These are phyloP conservation scores for Thinopyrum elongatum DNA, from an alignment of 176 grass and related monocot genomes.

Conservation along the genomic window DNA sequence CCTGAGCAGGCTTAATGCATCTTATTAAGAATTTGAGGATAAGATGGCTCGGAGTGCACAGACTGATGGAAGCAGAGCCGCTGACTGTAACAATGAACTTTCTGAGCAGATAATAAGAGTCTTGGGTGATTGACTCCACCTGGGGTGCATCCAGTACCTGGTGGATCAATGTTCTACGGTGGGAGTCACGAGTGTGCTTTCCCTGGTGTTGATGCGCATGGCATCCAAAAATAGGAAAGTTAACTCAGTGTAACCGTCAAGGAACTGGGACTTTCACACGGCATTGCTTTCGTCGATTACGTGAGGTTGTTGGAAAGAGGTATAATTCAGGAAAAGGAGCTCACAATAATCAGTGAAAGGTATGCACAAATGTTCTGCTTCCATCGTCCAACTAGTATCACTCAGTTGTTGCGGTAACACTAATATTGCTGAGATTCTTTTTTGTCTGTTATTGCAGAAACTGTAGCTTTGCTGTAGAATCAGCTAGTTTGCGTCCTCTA, in stretches of 20 bases:
- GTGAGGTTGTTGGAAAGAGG: conserved; percentile 87
- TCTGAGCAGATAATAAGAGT: conserved; percentile 41
- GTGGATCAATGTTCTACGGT: conserved; percentile 83
- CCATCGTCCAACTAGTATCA: neutral
- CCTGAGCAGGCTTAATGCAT: conserved; percentile 84
- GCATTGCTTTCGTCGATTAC: conserved; percentile 63
- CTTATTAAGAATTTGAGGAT: conserved; percentile 94
- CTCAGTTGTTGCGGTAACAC: neutral
- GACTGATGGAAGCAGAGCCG: conserved; percentile 53
- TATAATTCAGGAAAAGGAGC: conserved; percentile 89
- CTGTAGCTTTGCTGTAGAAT: neutral
- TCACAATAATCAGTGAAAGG: conserved; percentile 92
- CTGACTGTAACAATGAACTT: conserved; percentile 45
- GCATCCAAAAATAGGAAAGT: conserved; percentile 93
- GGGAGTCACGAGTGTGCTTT: conserved; percentile 91
- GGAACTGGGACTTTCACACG: conserved; percentile 81
- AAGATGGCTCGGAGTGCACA: conserved; percentile 56
- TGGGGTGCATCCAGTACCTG: conserved; percentile 60
- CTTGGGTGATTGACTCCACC: too few relatives aligned
- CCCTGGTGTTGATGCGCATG: conserved; percentile 81
- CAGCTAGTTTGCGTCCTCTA: neutral
- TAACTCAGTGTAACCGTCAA: conserved; percentile 83
- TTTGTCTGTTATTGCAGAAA: neutral
- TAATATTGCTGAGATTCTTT: neutral
- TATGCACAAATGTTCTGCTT: conserved; percentile 34